These are phyloP conservation scores for Trichoderma sp. DNA, from an alignment of 2,329 filamentous ascomycete species.

Conservation along the genomic window DNA sequence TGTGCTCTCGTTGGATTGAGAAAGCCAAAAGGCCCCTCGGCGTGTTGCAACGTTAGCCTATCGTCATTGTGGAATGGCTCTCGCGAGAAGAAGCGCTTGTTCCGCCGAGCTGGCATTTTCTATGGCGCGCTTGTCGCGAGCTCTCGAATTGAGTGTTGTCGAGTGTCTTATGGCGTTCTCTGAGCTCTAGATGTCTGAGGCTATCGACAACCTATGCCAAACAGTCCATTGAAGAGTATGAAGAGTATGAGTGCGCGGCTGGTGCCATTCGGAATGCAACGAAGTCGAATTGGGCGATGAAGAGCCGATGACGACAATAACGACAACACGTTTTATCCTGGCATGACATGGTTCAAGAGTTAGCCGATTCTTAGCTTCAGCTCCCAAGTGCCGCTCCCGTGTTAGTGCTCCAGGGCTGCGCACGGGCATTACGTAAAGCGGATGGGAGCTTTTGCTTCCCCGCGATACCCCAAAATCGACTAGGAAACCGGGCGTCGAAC, in stretches of 20 bases:
- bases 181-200: background rate
- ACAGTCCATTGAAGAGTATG: background rate
- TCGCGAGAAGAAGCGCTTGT: constrained; percentile 13
- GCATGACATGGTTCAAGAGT: background rate
- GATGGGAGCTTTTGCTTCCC: background rate
- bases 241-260: background rate
- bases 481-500: background rate
- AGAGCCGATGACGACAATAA: constrained; percentile 17
- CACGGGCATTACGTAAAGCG: background rate
- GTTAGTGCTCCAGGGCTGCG: background rate
- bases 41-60: constrained; percentile 13
- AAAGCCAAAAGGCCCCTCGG: constrained; percentile 19
- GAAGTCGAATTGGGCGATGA: background rate
- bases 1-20: constrained; percentile 23
- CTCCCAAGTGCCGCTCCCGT: constrained; percentile 1
- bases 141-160: background rate
- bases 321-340: background rate
- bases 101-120: constrained; percentile 15
- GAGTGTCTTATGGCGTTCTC: background rate
- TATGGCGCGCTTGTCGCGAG: background rate
- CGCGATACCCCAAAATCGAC: background rate
- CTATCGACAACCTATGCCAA: background rate
- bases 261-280: background rate
- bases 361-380: constrained; percentile 10
- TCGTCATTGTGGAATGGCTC: constrained; percentile 20